A percentile compares a stretch with the other conserved stretches of the same genome.
Conservation (phyloP, 1,284 basidiomycete genomes). For the Apiotrichum porosum region DNA sequence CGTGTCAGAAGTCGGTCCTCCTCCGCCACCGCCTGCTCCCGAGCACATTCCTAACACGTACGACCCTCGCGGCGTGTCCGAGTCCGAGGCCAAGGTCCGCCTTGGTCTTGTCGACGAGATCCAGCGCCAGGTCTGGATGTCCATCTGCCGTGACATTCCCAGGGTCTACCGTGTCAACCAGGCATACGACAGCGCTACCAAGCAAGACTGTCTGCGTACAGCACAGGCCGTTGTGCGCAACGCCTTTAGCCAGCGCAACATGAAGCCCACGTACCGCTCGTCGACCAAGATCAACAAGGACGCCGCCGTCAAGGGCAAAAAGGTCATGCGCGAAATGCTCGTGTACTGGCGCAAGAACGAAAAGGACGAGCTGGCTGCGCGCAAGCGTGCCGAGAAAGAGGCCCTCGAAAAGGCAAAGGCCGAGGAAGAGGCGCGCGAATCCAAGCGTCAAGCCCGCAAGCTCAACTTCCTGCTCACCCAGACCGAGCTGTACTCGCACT, state of each 20-base stretch:
- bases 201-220: conserved; percentile 34
- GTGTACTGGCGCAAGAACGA: conserved; percentile 98
- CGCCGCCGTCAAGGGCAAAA: conserved; percentile 64
- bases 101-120: conserved; percentile 62
- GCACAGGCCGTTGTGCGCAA: conserved; percentile 54
- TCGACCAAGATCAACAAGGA: conserved; percentile 83
- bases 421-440: conserved; percentile 95
- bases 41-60: conserved; percentile 26
- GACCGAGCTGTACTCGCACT: conserved; percentile 98
- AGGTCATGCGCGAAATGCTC: conserved; percentile 61
- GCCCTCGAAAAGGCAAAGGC: conserved; percentile 81
- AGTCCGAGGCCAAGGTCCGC: conserved; percentile 35
- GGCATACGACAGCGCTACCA: conserved; percentile 64
- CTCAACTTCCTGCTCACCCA: conserved; percentile 99
- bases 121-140: conserved; percentile 79
- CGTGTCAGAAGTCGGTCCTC: not conserved
- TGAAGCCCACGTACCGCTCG: conserved; percentile 72
- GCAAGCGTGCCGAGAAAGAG: conserved; percentile 91
- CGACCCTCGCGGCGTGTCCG: conserved; percentile 38
- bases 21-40: not conserved
- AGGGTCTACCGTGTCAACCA: conserved; percentile 73
- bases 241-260: conserved; percentile 69
- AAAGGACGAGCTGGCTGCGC: conserved; percentile 81
- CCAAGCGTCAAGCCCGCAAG: conserved; percentile 90
- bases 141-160: conserved; percentile 75